These are phyloP conservation scores for Talaromyces piceae DNA, from an alignment of 2,329 filamentous ascomycete species.

Conservation along the genomic window DNA sequence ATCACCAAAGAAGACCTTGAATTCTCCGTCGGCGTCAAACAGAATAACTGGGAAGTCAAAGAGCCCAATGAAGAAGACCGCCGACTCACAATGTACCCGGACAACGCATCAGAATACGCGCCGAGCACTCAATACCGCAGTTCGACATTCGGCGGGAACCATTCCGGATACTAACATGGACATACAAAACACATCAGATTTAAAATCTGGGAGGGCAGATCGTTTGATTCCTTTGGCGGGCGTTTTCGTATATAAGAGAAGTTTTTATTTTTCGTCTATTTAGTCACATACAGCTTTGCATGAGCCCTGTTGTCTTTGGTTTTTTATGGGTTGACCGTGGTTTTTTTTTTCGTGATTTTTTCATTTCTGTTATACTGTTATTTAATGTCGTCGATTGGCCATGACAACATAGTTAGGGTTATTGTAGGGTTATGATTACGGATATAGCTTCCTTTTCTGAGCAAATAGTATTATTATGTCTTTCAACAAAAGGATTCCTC, in stretches of 20 bases:
- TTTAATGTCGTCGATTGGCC: too few relatives aligned
- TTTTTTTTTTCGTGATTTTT: too few relatives aligned
- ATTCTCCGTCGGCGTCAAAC: slow-evolving; percentile 90
- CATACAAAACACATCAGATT: not conserved
- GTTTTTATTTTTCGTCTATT: not conserved
- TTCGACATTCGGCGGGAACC: slow-evolving; percentile 31
- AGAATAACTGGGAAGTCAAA: slow-evolving; percentile 98
- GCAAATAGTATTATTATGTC: not conserved
- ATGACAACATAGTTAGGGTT: too few relatives aligned
- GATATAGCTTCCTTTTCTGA: too few relatives aligned
- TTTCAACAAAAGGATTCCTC: not conserved
- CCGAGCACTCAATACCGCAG: slow-evolving; percentile 37
- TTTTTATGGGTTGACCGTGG: too few relatives aligned
- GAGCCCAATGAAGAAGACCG: slow-evolving; percentile 79
- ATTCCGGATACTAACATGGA: slow-evolving; percentile 8
- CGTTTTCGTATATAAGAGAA: not conserved
- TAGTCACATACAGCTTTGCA: too few relatives aligned
- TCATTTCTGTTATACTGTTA: too few relatives aligned
- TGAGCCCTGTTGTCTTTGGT: too few relatives aligned
- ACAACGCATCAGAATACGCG: slow-evolving; percentile 43
- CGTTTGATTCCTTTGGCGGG: not conserved
- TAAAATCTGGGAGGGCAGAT: not conserved
- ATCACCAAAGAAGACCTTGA: slow-evolving; percentile 98
- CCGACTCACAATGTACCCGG: slow-evolving; percentile 62
- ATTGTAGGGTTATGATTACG: too few relatives aligned